Conservation (phyloP, 345 rosid genomes). For the Syzygium jambos region DNA sequence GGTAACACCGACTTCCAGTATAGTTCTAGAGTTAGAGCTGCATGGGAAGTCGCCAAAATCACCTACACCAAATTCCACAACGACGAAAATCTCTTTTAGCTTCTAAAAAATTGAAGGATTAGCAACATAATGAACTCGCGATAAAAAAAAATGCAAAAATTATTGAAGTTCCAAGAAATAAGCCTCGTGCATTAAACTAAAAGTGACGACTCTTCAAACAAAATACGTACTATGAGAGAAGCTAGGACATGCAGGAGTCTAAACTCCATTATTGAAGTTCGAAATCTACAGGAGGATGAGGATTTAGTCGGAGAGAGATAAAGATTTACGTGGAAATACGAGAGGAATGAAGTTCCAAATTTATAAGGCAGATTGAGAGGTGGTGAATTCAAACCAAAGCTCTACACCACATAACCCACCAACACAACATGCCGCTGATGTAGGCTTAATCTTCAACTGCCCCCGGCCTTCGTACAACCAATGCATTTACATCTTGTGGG, state of each 20-base stretch:
- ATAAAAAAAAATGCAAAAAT: slow-evolving; percentile 2
- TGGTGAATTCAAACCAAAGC: not conserved
- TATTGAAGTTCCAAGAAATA: not conserved
- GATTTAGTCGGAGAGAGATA: not conserved
- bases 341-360: not conserved
- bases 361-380: not conserved
- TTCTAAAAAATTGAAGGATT: not conserved
- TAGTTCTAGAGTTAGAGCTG: slow-evolving; percentile 32
- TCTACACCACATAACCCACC: not conserved
- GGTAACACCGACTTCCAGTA: slow-evolving; percentile 56
- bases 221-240: slow-evolving; percentile 7
- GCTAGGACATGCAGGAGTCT: slow-evolving; percentile 15
- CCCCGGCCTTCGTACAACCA: slow-evolving; percentile 13
- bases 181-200: not conserved
- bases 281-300: not conserved
- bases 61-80: slow-evolving; percentile 19
- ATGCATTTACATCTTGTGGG: slow-evolving; percentile 7
- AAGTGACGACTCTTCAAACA: not conserved
- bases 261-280: slow-evolving; percentile 17
- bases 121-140: not conserved
- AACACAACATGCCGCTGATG: not conserved
- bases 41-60: slow-evolving; percentile 32
- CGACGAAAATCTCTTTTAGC: not conserved
- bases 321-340: not conserved
- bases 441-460: slow-evolving; percentile 28